Conservation (phyloP, 2,329 filamentous ascomycete genomes). For the Teratosphaeria pseudoeucalypti region DNA sequence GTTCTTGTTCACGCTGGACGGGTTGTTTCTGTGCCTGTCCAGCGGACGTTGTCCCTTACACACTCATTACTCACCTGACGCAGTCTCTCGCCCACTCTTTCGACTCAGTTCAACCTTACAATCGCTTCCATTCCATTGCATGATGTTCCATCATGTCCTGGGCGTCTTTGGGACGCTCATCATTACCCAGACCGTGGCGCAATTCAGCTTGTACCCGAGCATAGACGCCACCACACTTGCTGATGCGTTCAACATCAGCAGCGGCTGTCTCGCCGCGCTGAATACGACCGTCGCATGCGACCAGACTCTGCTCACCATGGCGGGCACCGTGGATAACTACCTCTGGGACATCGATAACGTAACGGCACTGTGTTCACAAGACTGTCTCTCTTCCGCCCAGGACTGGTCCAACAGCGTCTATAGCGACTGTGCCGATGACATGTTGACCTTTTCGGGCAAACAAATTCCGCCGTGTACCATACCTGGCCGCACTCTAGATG, state of each 20-base stretch:
- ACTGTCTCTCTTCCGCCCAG: neutral
- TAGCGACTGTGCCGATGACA: neutral
- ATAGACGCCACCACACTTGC: neutral
- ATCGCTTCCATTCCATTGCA: no score
- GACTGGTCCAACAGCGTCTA: neutral
- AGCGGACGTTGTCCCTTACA: no score
- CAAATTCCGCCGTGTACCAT: neutral
- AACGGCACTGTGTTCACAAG: neutral
- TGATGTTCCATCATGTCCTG: no score
- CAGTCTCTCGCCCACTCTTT: no score
- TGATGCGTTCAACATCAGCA: neutral
- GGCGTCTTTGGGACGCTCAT: no score
- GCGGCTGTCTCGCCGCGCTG: neutral
- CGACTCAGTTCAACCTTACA: no score
- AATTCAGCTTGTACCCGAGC: neutral
- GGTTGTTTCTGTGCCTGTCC: no score
- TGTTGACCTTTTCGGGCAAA: neutral
- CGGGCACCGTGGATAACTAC: neutral
- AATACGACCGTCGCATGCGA: neutral
- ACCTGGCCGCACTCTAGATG: neutral
- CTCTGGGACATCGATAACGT: neutral
- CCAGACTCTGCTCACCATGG: neutral
- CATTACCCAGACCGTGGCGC: no score
- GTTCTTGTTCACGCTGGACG: no score
- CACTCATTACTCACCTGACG: no score